A percentile compares a stretch with the other conserved stretches of the same genome.
phyloP scores from a whole-genome alignment of 257 asterid species.

The Dorcoceras hygrometricum region DNA sequence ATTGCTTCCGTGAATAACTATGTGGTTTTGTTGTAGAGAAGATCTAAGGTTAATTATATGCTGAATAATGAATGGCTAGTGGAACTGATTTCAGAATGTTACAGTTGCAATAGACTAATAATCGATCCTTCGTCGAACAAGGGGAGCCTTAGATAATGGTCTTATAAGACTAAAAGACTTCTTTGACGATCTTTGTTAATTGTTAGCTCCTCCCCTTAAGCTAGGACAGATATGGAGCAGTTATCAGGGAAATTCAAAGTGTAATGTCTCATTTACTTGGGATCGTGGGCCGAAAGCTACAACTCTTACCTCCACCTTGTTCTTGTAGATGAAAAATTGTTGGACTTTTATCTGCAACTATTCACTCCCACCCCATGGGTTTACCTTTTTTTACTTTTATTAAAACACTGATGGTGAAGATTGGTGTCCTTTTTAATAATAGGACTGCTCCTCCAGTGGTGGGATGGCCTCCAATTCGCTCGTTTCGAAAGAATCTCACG shows the following conservation, averaged over 20 bases:
- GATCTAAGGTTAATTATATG: no score
- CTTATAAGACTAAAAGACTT: background rate
- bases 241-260: background rate
- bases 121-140: no score
- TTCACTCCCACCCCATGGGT: no score
- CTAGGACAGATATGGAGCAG: background rate
- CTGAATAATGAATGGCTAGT: no score
- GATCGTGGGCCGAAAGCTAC: no score
- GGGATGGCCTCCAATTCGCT: constrained; percentile 97
- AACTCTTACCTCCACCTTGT: no score
- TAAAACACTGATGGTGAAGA: background rate
- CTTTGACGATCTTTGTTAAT: background rate
- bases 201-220: background rate
- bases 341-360: no score
- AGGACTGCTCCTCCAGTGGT: constrained; percentile 87
- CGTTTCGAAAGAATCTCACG: constrained; percentile 70
- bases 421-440: background rate
- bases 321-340: background rate
- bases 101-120: no score
- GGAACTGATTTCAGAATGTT: no score
- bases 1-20: no score
- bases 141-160: background rate
- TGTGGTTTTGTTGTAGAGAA: no score
- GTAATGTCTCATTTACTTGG: no score
- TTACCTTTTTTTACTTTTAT: background rate